These are phyloP conservation scores for Linum tenue DNA, from an alignment of 345 rosid genomes.

Conservation along the genomic window DNA sequence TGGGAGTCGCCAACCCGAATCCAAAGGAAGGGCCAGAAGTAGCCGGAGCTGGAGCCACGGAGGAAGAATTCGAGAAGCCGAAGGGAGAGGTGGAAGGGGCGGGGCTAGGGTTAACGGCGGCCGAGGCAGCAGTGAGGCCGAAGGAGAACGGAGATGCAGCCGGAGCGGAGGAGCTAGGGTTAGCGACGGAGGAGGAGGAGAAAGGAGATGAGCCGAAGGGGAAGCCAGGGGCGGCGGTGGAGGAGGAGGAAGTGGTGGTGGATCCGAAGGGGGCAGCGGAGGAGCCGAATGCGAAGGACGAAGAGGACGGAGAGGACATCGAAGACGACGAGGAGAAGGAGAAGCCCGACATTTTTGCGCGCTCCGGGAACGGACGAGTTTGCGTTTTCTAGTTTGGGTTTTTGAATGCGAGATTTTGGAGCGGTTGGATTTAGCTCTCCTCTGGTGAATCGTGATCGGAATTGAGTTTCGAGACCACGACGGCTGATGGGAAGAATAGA, in stretches of 20 bases:
- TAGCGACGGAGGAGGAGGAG: constrained; percentile 21
- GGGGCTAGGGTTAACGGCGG: constrained; percentile 30
- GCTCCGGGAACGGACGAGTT: too few species aligned
- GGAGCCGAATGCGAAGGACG: constrained; percentile 27
- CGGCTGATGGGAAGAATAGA: too few species aligned
- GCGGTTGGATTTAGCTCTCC: too few species aligned
- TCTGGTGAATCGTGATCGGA: too few species aligned
- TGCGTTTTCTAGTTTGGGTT: too few species aligned
- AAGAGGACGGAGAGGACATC: constrained; percentile 22
- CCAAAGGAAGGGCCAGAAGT: constrained; percentile 7
- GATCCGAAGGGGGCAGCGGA: constrained; percentile 18
- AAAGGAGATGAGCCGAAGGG: constrained; percentile 25
- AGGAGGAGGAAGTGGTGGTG: not conserved
- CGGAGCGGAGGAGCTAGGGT: constrained; percentile 21
- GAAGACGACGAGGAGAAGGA: constrained; percentile 13
- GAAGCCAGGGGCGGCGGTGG: constrained; percentile 12
- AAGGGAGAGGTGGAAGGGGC: constrained; percentile 11
- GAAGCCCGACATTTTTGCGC: constrained; percentile 28
- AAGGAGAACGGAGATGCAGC: constrained; percentile 12
- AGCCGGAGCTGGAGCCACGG: constrained; percentile 10
- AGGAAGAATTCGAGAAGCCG: constrained; percentile 13
- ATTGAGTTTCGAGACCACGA: too few species aligned
- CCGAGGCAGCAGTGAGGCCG: constrained; percentile 21
- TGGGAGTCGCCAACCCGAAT: constrained; percentile 11
- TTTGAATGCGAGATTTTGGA: too few species aligned